Conservation (phyloP, 371 early-diverging fungal genomes). For the Rhizopus arrhizus region DNA sequence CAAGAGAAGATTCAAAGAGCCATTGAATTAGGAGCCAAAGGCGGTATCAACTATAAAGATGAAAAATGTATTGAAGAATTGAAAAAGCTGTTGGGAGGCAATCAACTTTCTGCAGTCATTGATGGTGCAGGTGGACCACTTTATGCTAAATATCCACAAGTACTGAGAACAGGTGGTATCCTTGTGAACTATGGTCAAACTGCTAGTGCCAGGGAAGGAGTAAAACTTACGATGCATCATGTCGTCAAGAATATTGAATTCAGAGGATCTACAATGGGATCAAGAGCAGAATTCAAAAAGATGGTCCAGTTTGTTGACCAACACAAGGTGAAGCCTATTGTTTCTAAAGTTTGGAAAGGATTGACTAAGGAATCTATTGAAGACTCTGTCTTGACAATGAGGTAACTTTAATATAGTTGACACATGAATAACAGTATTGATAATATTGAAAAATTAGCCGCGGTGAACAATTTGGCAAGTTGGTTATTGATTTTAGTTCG, state of each 20-base stretch:
- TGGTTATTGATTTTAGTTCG: slow-evolving; percentile 41
- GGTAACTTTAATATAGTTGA: slow-evolving; percentile 21
- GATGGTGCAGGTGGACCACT: slow-evolving; percentile 72
- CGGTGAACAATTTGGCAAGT: slow-evolving; percentile 62
- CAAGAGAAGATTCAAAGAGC: slow-evolving; percentile 66
- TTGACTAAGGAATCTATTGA: slow-evolving; percentile 45
- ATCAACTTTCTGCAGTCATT: slow-evolving; percentile 56
- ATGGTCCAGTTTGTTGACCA: slow-evolving; percentile 62
- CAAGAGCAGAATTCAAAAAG: slow-evolving; percentile 60
- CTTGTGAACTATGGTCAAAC: slow-evolving; percentile 68
- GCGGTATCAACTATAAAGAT: slow-evolving; percentile 72
- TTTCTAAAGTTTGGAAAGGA: slow-evolving; percentile 63
- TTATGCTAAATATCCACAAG: slow-evolving; percentile 39
- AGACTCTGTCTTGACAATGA: slow-evolving; percentile 58
- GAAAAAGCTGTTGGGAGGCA: slow-evolving; percentile 40
- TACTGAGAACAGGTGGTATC: slow-evolving; percentile 59
- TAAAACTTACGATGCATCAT: slow-evolving; percentile 49
- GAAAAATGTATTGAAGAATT: slow-evolving; percentile 55
- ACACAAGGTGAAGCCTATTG: slow-evolving; percentile 62
- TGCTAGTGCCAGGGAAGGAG: slow-evolving; percentile 42
- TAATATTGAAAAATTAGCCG: slow-evolving; percentile 8
- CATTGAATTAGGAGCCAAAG: slow-evolving; percentile 65
- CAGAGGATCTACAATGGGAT: slow-evolving; percentile 70
- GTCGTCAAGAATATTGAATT: slow-evolving; percentile 63
- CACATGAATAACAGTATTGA: no score